These are phyloP conservation scores for Dioscorea dumetorum DNA, from an alignment of 106 monocot species.

Conservation along the genomic window DNA sequence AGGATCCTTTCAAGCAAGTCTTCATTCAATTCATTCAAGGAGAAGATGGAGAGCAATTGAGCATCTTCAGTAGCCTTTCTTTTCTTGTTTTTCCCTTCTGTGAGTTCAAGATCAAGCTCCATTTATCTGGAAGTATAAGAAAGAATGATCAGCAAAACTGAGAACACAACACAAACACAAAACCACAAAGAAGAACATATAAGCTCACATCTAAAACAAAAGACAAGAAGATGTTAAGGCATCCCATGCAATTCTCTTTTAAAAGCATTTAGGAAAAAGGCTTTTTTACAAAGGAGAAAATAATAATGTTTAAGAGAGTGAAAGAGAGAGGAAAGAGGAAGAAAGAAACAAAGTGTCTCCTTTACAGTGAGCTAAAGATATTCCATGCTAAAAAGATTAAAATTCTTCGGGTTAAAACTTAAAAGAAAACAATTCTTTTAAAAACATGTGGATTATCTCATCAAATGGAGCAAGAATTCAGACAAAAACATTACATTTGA, in stretches of 20 bases:
- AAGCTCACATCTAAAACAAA: neutral
- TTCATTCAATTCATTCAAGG: slow-evolving; percentile 58
- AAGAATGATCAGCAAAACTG: neutral
- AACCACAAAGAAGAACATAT: neutral
- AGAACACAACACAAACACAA: neutral
- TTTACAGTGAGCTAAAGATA: neutral
- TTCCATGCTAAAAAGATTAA: neutral
- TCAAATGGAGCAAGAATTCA: too few relatives aligned
- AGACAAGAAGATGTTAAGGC: neutral
- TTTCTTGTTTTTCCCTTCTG: slow-evolving; percentile 20
- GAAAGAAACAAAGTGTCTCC: neutral
- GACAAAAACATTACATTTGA: too few relatives aligned
- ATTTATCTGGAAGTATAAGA: neutral
- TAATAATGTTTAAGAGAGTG: neutral
- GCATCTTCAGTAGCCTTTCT: slow-evolving; percentile 37
- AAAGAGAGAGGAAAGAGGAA: slow-evolving; percentile 1
- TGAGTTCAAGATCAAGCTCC: slow-evolving; percentile 6
- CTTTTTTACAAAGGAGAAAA: neutral
- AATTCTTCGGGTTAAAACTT: too few relatives aligned
- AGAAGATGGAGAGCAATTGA: neutral
- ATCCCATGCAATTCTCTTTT: neutral
- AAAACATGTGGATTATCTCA: too few relatives aligned
- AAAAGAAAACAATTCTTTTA: too few relatives aligned
- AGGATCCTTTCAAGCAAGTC: slow-evolving; percentile 81
- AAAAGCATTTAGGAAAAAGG: neutral